Evolutionary conservation across 1,284 basidiomycete genomes (phyloP).

Genomic region (Bjerkandera adusta): DNA sequence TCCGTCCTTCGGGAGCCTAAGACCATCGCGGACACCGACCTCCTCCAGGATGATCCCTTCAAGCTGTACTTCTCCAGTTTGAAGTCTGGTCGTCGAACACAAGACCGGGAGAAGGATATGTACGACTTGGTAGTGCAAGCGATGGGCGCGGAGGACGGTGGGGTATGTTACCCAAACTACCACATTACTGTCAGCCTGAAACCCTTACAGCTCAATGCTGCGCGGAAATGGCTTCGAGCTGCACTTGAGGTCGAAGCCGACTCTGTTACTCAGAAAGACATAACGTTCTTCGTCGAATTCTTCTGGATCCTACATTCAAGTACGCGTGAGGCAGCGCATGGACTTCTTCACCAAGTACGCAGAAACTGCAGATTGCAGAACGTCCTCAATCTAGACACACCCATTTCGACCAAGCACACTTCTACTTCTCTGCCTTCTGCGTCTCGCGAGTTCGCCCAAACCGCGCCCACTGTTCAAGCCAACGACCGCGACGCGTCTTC

Average conservation of each 20-base stretch:
- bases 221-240: constrained; percentile 21
- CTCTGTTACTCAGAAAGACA: constrained; percentile 3
- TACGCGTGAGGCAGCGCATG: too few relatives aligned
- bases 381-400: neutral
- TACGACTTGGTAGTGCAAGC: neutral
- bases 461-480: too few relatives aligned
- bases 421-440: neutral
- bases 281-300: constrained; percentile 25
- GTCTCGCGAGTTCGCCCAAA: too few relatives aligned
- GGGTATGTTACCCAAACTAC: constrained; percentile 9
- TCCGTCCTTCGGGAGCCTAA: constrained; percentile 21
- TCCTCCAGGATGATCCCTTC: constrained; percentile 32
- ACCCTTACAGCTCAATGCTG: constrained; percentile 17
- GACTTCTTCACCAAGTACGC: too few relatives aligned
- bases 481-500: too few relatives aligned
- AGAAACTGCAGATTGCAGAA: neutral
- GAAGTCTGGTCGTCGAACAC: constrained; percentile 1
- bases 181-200: neutral
- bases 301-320: constrained; percentile 27
- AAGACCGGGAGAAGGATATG: neutral
- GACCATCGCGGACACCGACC: constrained; percentile 24
- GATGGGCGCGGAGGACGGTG: constrained; percentile 3
- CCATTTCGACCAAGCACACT: neutral
- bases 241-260: constrained; percentile 16
- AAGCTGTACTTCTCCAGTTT: constrained; percentile 20